Percentiles rank a stretch among this genome's conserved stretches.
phyloP scores from a whole-genome alignment of 2,329 filamentous ascomycete species.

The Arthroderma sp. region DNA sequence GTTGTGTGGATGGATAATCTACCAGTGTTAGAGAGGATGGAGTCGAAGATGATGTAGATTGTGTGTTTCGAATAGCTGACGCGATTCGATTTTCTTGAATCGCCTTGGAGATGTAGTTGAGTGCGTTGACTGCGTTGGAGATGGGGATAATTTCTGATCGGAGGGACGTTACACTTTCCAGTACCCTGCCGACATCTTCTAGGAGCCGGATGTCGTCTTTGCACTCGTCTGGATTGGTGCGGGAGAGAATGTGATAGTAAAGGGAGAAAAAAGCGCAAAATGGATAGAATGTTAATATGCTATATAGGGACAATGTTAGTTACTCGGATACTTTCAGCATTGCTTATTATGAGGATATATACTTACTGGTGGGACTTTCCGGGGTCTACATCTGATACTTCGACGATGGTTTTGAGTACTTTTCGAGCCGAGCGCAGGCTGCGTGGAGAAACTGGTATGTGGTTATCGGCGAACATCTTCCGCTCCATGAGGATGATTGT shows the following conservation, averaged over 20 bases:
- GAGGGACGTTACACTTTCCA: neutral
- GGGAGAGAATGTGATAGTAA: constrained; percentile 1
- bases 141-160: constrained; percentile 1
- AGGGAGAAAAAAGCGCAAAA: constrained; percentile 2
- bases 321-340: neutral
- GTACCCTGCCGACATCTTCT: neutral
- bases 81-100: neutral
- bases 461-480: neutral
- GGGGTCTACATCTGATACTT: neutral
- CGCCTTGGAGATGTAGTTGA: neutral
- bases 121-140: constrained; percentile 2
- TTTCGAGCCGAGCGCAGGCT: neutral
- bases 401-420: neutral
- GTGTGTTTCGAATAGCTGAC: neutral
- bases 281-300: constrained; percentile 2
- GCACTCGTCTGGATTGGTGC: neutral
- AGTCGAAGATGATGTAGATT: neutral
- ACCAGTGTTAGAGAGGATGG: too few relatives aligned
- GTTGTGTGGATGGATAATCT: too few relatives aligned
- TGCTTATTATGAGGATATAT: too few relatives aligned
- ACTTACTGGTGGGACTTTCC: neutral
- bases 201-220: neutral
- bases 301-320: neutral
- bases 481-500: constrained; percentile 2
- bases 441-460: neutral